A percentile compares a stretch with the other conserved stretches of the same genome.
Conservation (phyloP, 805 yeast genomes). For the Hanseniaspora lachancei region DNA sequence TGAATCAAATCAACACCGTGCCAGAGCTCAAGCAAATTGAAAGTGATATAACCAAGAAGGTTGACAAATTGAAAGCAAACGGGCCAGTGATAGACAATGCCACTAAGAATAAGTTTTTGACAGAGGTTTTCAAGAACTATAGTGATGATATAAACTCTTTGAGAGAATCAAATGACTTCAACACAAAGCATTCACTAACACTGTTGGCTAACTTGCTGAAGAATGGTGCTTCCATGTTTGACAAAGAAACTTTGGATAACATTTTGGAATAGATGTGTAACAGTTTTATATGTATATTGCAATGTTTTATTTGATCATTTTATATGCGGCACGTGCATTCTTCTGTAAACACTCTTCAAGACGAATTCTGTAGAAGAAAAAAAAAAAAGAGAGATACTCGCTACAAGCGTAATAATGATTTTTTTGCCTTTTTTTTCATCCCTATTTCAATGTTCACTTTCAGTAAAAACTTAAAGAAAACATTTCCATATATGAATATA, state of each 20-base stretch:
- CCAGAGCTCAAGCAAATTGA: conserved; percentile 6
- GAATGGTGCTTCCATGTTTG: conserved; percentile 47
- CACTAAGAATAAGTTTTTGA: conserved; percentile 41
- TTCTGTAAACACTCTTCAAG: too few species aligned
- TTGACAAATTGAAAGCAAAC: not conserved
- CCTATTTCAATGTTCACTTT: too few species aligned
- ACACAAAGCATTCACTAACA: conserved; percentile 38
- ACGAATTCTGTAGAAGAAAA: too few species aligned
- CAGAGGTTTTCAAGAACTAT: conserved; percentile 43
- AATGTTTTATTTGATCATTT: too few species aligned
- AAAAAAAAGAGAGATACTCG: too few species aligned
- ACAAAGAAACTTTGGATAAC: conserved; percentile 35
- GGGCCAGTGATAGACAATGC: conserved; percentile 15
- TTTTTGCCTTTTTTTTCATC: too few species aligned
- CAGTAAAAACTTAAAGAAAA: too few species aligned
- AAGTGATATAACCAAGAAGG: not conserved
- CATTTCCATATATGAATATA: too few species aligned
- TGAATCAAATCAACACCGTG: conserved; percentile 1
- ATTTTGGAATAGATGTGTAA: conserved; percentile 18
- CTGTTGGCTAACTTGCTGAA: conserved; percentile 45
- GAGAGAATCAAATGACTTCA: conserved; percentile 53
- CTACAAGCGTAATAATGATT: too few species aligned
- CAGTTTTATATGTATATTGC: too few species aligned
- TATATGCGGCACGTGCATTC: too few species aligned
- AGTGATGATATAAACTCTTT: conserved; percentile 49